A percentile compares a stretch with the other conserved stretches of the same genome.
These are phyloP conservation scores for Aulographum hederae DNA, from an alignment of 2,329 filamentous ascomycete genomes.

Conservation along the genomic window DNA sequence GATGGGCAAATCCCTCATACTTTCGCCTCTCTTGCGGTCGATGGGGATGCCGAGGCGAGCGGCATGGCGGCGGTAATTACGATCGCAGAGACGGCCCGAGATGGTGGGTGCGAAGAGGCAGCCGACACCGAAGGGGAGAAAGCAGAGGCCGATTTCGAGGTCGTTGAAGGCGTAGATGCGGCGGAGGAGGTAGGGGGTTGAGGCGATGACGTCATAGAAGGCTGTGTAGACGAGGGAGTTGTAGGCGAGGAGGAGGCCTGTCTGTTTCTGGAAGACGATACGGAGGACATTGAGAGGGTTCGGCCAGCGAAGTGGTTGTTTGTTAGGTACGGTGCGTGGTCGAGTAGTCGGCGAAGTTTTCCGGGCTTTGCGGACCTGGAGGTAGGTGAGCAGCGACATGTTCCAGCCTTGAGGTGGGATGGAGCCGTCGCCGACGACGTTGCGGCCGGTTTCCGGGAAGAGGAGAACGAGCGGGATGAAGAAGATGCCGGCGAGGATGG, in stretches of 20 bases:
- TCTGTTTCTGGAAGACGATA: slow-evolving; percentile 21
- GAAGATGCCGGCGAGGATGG: slow-evolving; percentile 20
- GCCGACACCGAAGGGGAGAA: slow-evolving; percentile 18
- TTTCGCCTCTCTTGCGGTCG: slow-evolving; percentile 36
- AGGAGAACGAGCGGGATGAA: slow-evolving; percentile 17
- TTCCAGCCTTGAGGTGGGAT: slow-evolving; percentile 4
- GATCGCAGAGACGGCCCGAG: slow-evolving; percentile 42
- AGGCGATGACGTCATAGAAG: slow-evolving; percentile 28
- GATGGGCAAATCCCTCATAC: slow-evolving; percentile 33
- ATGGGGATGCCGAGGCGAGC: slow-evolving; percentile 41
- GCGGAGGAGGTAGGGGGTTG: slow-evolving; percentile 26
- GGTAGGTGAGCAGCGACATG: slow-evolving; percentile 1
- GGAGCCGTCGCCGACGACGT: slow-evolving; percentile 10
- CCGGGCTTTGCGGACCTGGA: slow-evolving; percentile 5
- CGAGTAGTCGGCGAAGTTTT: slow-evolving; percentile 2
- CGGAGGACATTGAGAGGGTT: slow-evolving; percentile 24
- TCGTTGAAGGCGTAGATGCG: slow-evolving; percentile 27
- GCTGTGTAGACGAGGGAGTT: slow-evolving; percentile 24
- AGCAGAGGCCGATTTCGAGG: slow-evolving; percentile 25
- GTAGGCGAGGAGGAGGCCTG: slow-evolving; percentile 18
- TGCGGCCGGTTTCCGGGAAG: slow-evolving; percentile 21
- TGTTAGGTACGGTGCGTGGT: slow-evolving; percentile 6
- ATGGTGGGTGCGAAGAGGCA: slow-evolving; percentile 18
- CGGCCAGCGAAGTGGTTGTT: slow-evolving; percentile 20
- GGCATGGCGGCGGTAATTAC: slow-evolving; percentile 55